phyloP scores from a whole-genome alignment of 345 rosid genomes.

The Linum lewisii region DNA sequence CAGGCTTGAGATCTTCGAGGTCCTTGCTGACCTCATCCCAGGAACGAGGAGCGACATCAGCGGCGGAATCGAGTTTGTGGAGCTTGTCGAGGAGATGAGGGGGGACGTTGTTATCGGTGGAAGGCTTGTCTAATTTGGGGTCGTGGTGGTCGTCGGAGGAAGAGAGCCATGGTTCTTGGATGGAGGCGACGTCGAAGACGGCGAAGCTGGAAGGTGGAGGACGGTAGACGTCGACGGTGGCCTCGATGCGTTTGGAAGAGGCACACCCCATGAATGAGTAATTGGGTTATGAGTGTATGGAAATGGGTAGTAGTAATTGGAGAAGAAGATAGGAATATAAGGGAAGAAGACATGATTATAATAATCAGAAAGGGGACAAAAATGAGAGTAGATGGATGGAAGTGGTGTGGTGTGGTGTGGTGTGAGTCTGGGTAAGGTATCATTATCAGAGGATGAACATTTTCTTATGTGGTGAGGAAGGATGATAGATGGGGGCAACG shows the following conservation, averaged over 20 bases:
- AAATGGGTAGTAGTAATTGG: no score
- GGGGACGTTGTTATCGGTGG: slow-evolving; percentile 35
- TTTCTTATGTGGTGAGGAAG: no score
- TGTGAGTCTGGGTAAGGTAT: no score
- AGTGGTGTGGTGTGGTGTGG: no score
- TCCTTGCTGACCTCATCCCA: slow-evolving; percentile 95
- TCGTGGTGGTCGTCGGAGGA: slow-evolving; percentile 21
- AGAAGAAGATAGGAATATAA: no score
- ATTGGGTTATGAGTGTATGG: neutral
- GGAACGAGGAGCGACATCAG: slow-evolving; percentile 47
- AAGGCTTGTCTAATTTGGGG: neutral
- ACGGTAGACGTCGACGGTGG: slow-evolving; percentile 54
- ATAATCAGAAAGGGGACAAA: no score
- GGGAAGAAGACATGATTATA: no score
- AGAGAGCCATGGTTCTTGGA: slow-evolving; percentile 62
- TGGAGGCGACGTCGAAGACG: slow-evolving; percentile 66
- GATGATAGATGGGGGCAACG: no score
- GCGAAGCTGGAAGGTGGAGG: slow-evolving; percentile 76
- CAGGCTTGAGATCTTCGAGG: slow-evolving; percentile 54
- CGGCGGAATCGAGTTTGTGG: slow-evolving; percentile 37
- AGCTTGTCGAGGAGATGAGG: slow-evolving; percentile 45
- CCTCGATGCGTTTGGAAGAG: slow-evolving; percentile 54
- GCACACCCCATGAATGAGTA: slow-evolving; percentile 59
- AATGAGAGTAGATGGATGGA: no score
- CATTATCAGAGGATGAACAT: no score